phyloP scores from a whole-genome alignment of 257 asterid genomes.

The Ehretia macrophylla region DNA sequence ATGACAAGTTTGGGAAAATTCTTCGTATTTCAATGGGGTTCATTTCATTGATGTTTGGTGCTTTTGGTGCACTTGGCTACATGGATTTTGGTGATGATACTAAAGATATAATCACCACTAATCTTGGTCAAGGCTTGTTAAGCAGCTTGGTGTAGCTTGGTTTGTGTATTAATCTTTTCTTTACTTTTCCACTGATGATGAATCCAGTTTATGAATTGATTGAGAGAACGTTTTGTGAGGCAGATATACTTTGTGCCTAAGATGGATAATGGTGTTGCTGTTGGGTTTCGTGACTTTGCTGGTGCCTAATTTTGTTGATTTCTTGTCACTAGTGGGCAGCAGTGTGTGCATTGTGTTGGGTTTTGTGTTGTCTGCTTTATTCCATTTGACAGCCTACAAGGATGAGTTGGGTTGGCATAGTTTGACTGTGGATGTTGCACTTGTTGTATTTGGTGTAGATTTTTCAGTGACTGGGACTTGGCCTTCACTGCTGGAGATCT shows the following conservation, averaged over 20 bases:
- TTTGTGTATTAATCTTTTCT: too few species aligned
- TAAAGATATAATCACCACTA: too few species aligned
- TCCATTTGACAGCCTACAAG: conserved; percentile 56
- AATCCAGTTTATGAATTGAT: too few species aligned
- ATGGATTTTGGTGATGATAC: too few species aligned
- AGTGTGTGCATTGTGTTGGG: conserved; percentile 76
- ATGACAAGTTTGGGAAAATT: too few species aligned
- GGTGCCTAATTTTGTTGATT: too few species aligned
- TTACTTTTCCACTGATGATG: too few species aligned
- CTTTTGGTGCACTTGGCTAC: conserved; percentile 68
- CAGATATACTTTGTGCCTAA: conserved; percentile 65
- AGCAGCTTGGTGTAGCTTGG: too few species aligned
- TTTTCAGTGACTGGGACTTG: conserved; percentile 27
- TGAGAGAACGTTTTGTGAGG: conserved; percentile 78
- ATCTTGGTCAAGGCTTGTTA: too few species aligned
- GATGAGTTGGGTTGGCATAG: conserved; percentile 44
- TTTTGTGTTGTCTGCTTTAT: conserved; percentile 68
- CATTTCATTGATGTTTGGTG: conserved; percentile 59
- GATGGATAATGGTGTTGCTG: too few species aligned
- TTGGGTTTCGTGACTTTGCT: too few species aligned
- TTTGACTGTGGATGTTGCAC: conserved; percentile 17
- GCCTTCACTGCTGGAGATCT: conserved; percentile 25
- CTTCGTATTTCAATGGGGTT: conserved; percentile 55
- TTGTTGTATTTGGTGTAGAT: conserved; percentile 23
- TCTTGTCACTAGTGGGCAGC: too few species aligned